A percentile compares a stretch with the other conserved stretches of the same genome.
Conservation (phyloP, 805 yeast genomes). For the Priceomyces medius region DNA sequence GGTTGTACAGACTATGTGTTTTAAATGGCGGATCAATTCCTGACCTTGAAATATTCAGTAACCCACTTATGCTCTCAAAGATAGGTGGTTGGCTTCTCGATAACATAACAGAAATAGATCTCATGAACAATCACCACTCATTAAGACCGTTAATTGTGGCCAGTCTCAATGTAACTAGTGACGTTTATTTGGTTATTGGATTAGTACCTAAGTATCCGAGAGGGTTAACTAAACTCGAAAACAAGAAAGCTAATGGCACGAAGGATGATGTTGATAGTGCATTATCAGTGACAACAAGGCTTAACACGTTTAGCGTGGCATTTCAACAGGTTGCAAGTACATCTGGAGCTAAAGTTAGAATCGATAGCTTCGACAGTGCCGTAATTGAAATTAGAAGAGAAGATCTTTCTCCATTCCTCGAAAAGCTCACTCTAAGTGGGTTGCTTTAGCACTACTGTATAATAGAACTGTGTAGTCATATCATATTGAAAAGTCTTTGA, state of each 20-base stretch:
- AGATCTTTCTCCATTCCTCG: slow-evolving; percentile 84
- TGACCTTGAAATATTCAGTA: slow-evolving; percentile 70
- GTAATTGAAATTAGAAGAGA: slow-evolving; percentile 87
- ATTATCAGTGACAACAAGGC: slow-evolving; percentile 47
- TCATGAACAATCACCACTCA: slow-evolving; percentile 32
- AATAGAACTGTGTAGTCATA: not conserved
- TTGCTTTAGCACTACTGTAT: slow-evolving; percentile 19
- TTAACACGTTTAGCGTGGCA: slow-evolving; percentile 85
- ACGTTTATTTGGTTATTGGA: slow-evolving; percentile 85
- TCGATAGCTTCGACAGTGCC: slow-evolving; percentile 93
- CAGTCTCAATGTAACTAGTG: slow-evolving; percentile 66
- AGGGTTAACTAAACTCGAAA: slow-evolving; percentile 36
- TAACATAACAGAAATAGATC: slow-evolving; percentile 77
- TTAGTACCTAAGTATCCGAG: slow-evolving; percentile 77
- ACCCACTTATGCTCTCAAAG: slow-evolving; percentile 81
- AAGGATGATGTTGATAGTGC: slow-evolving; percentile 21
- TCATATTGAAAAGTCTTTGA: slow-evolving; percentile 9
- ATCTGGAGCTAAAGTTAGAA: slow-evolving; percentile 84
- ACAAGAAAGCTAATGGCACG: slow-evolving; percentile 29
- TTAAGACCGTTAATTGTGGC: slow-evolving; percentile 85
- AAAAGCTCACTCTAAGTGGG: slow-evolving; percentile 76
- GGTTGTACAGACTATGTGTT: slow-evolving; percentile 82
- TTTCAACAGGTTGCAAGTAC: slow-evolving; percentile 83
- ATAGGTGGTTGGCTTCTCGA: slow-evolving; percentile 91
- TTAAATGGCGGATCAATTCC: slow-evolving; percentile 77